Base-by-base conservation (phyloP, 768 basidiomycete genomes). In the Tremella mesenterica region DNA sequence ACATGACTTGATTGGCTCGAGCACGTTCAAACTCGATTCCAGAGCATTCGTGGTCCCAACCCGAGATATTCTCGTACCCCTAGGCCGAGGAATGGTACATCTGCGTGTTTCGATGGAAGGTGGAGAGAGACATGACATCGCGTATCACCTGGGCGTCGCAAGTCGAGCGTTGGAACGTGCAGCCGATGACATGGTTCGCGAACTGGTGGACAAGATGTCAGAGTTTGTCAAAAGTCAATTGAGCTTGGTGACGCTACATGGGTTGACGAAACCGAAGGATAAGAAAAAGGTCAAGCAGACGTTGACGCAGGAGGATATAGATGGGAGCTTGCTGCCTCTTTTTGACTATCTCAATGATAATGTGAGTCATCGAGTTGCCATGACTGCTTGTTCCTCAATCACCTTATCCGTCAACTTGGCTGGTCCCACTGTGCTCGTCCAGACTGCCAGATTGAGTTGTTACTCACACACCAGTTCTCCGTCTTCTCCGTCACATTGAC, bases 341-440 rank as follows among this genome's bases (percentile, higher is more conserved):
- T 69, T 68, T 44, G 69, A 69, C 9, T 73, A 71, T 46, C 61
- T 73, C 8, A 69, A 73, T 44, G 53, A 62, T n/a, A 70, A 67
- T 51, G 72, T 71, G 39, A 63, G 68, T 61, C 38, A n/a, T n/a
- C n/a, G n/a, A n/a, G n/a, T n/a, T n/a, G n/a, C n/a, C n/a, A n/a
- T n/a, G n/a, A 18, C n/a, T 28, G 12, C 3, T 7, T 13, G n/a
- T 29, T 26, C 3, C 18, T 14, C 14, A 21, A 13, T 45, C 4
- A n/a, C 13, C 9, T 27, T n/a, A n/a, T n/a, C n/a, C n/a, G n/a
- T n/a, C n/a, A n/a, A n/a, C n/a, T n/a, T n/a, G n/a, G n/a, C n/a
- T n/a, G n/a, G n/a, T n/a, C 39, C 30, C 12, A 46, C n/a, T 4
- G 9, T 16, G n/a, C 10, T 18, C 18, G 10, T 10, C 9, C n/a